These are phyloP conservation scores for Fusarium xylarioides DNA, from an alignment of 2,329 filamentous ascomycete species.

Conservation along the genomic window DNA sequence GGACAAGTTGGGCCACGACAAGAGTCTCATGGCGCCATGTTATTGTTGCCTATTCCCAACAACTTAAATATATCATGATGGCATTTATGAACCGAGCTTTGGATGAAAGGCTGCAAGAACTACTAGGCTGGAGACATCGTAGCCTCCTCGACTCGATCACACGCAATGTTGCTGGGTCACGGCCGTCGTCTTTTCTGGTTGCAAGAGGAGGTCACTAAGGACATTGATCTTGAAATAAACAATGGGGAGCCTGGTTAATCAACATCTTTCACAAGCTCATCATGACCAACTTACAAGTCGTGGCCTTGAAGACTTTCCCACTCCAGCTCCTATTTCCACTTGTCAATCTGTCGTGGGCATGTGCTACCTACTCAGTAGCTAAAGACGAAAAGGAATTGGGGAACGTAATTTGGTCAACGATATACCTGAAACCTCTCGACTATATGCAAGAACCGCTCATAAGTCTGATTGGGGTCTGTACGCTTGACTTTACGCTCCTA, in stretches of 20 bases:
- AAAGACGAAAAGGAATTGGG: not conserved
- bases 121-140: rapidly evolving
- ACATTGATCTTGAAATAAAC: not conserved
- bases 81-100: not conserved
- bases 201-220: rapidly evolving
- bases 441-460: not conserved
- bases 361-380: not conserved
- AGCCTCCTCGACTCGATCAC: not conserved
- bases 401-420: not conserved
- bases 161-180: not conserved
- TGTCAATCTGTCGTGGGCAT: not conserved
- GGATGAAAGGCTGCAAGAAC: not conserved
- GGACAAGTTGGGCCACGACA: rapidly evolving
- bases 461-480: not conserved
- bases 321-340: not conserved
- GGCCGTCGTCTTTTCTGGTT: not conserved
- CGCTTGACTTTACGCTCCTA: not conserved
- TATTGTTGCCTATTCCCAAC: not conserved
- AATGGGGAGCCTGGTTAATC: rapidly evolving
- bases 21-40: too few species aligned
- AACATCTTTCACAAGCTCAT: not conserved
- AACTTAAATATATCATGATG: not conserved
- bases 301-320: rapidly evolving
- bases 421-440: not conserved
- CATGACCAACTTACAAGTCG: not conserved